These are phyloP conservation scores for Colletotrichum orchidophilum DNA, from an alignment of 2,329 filamentous ascomycete genomes.

Conservation along the genomic window DNA sequence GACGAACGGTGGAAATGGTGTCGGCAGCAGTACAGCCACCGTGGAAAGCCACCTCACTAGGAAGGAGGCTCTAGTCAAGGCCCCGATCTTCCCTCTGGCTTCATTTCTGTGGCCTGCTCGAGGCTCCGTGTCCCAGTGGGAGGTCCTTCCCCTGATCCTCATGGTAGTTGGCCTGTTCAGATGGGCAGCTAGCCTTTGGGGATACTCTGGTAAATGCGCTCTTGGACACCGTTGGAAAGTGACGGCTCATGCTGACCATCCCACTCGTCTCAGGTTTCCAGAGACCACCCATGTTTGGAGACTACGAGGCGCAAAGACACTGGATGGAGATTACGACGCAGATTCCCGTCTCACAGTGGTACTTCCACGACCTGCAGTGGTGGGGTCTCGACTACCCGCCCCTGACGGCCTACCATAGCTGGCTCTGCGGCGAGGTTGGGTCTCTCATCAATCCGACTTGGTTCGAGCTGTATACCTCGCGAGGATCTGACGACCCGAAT, in stretches of 20 bases:
- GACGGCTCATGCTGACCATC: constrained; percentile 18
- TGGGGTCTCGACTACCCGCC: constrained; percentile 99
- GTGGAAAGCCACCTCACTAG: constrained; percentile 37
- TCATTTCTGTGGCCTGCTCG: constrained; percentile 95
- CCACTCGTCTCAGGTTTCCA: constrained; percentile 67
- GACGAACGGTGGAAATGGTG: constrained; percentile 34
- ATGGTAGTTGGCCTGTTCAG: constrained; percentile 93
- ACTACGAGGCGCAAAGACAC: constrained; percentile 97
- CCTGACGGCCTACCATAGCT: constrained; percentile 97
- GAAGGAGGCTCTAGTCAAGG: constrained; percentile 58
- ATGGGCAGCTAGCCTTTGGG: constrained; percentile 93
- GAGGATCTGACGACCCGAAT: constrained; percentile 79
- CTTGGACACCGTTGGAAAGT: neutral
- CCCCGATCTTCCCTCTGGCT: constrained; percentile 87
- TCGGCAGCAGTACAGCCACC: neutral
- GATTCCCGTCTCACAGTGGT: constrained; percentile 93
- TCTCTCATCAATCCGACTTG: constrained; percentile 80
- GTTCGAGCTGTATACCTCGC: constrained; percentile 87
- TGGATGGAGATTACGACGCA: constrained; percentile 98
- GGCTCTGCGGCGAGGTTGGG: constrained; percentile 90
- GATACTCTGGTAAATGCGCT: constrained; percentile 79
- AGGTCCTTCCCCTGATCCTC: constrained; percentile 85
- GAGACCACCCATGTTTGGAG: constrained; percentile 90
- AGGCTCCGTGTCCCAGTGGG: constrained; percentile 88
- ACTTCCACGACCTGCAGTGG: constrained; percentile 95